Conservation (phyloP, 75 land plant species). For the Azolla pinnata region DNA sequence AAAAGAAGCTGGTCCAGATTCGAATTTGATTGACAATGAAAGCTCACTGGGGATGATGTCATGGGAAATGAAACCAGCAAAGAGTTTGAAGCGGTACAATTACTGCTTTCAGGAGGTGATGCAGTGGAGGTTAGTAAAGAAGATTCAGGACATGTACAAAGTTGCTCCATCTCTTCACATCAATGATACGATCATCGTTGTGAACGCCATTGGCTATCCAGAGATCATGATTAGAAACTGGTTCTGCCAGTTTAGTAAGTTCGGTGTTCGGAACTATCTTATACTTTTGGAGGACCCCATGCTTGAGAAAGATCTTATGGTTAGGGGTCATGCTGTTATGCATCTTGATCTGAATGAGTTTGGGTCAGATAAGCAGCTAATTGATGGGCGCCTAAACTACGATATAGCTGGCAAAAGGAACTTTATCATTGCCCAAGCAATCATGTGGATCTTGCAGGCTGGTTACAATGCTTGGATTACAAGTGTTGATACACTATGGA, state of each 20-base stretch:
- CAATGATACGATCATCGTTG: constrained; percentile 36
- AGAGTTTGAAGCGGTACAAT: constrained; percentile 60
- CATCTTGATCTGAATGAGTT: constrained; percentile 21
- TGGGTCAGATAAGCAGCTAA: constrained; percentile 1
- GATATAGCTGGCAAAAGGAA: constrained; percentile 17
- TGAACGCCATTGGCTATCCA: constrained; percentile 37
- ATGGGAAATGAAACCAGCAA: constrained; percentile 51
- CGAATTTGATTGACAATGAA: constrained; percentile 36
- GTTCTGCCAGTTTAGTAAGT: constrained; percentile 62
- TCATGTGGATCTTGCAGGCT: constrained; percentile 30
- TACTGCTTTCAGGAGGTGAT: constrained; percentile 77
- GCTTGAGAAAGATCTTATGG: constrained; percentile 46
- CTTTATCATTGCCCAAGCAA: constrained; percentile 28
- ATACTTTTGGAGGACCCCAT: constrained; percentile 36
- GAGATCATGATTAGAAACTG: constrained; percentile 41
- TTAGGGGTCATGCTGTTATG: constrained; percentile 70
- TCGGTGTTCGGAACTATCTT: constrained; percentile 47
- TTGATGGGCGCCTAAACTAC: background rate
- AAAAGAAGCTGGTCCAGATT: constrained; percentile 78
- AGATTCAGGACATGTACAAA: constrained; percentile 34
- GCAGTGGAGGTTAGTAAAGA: constrained; percentile 42
- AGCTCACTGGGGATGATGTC: constrained; percentile 29
- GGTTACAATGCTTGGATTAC: constrained; percentile 56
- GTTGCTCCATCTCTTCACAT: constrained; percentile 42
- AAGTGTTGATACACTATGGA: constrained; percentile 43